Evolutionary conservation across 139 green algal species (phyloP).

Genomic region (Eudorina sp.): DNA sequence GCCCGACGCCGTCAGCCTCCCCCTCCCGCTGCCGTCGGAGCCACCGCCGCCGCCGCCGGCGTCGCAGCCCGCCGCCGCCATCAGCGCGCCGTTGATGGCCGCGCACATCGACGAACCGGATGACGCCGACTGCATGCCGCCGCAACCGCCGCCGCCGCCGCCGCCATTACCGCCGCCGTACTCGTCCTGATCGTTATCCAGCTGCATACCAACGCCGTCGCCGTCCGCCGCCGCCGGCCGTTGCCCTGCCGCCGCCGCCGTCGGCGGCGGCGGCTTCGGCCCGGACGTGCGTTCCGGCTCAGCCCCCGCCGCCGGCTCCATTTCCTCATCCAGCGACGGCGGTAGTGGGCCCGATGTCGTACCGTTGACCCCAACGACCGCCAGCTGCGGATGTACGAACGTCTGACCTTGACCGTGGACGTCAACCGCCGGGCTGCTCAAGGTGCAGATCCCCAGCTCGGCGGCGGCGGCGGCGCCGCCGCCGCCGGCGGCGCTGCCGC

Average conservation of each 20-base stretch:
- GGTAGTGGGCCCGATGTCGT: no score
- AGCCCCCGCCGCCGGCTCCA: not conserved
- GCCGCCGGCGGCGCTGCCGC: no score
- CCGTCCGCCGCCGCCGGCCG: not conserved
- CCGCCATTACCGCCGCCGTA: not conserved
- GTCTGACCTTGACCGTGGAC: no score
- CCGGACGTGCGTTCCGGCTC: no score
- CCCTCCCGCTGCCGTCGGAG: not conserved
- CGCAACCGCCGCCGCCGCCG: no score
- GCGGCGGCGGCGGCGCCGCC: no score
- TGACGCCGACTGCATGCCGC: not conserved
- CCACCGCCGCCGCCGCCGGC: not conserved
- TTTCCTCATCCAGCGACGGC: not conserved
- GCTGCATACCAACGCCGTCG: not conserved
- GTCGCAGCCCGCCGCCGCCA: not conserved
- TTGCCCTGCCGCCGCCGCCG: not conserved
- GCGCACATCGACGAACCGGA: constrained; percentile 18
- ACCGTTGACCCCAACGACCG: no score
- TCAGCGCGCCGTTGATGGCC: not conserved
- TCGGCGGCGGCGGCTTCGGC: no score
- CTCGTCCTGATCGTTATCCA: not conserved
- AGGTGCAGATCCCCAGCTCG: no score
- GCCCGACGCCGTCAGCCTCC: not conserved
- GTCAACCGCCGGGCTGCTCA: no score
- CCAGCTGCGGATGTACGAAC: no score